Base-by-base conservation (phyloP, 257 asterid species). In the Nicotiana attenuata region DNA sequence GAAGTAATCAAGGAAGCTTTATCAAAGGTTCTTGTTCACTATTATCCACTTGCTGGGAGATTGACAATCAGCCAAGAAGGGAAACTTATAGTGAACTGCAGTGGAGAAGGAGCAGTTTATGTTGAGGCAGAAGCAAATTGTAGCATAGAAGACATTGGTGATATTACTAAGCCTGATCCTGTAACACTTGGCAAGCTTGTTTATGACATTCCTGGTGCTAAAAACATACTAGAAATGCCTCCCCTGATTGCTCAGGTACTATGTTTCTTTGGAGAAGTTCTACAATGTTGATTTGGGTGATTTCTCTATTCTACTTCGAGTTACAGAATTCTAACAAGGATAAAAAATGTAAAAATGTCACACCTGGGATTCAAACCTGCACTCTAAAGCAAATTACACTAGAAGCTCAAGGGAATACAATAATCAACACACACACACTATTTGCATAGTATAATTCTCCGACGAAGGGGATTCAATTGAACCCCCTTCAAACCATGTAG, bases 41-140 rank as follows among this genome's bases (percentile, higher is more conserved):
- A 90, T 77, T 92, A 93, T 83, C 99, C 97, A 0, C 77, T 92
- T 6, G 97, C 97, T 0, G 98, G 99, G 47, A 87, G 97, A 5
- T 88, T 95, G 22, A 87, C 91, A 1, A 81, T 93, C 0, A 90
- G 95, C 85, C 88, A 90, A 0, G 94, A 92, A 52, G 92, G 89
- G 90, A 95, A 95, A 83, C 97, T 95, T 3, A 87, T 87, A 11
- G 96, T 95, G 63, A 90, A 95, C 60, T 95, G 98, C 85, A 91
- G 91, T 0, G 97, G 88, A 3, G 92, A 92, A 82, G 99, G 99
- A 1, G 98, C 96, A 1, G 90, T 93, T 16, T 93, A 92, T 71
- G 97, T 95, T 50, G 98, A 92, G 87, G 99, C 98, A 0, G 98
- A 92, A 65, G 93, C 98, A 0, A 92, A 90, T 2, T 91, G 93